Conservation (phyloP, 2,329 filamentous ascomycete genomes). For the Fusarium nurragi region DNA sequence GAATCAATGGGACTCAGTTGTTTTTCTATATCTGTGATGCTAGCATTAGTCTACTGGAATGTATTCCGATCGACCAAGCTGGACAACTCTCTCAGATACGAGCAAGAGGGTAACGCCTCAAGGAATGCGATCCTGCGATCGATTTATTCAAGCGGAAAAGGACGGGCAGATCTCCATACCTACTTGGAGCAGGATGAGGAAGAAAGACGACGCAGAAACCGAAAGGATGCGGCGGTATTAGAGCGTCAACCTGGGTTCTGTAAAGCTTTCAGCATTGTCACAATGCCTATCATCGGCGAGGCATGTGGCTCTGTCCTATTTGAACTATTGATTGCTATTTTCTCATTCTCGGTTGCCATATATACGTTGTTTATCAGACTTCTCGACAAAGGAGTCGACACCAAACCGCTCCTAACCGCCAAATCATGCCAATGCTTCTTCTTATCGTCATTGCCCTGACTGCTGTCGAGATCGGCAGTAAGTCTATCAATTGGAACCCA, state of each 20-base stretch:
- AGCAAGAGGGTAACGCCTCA: background rate
- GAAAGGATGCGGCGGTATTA: background rate
- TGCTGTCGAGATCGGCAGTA: constrained; percentile 24
- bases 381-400: constrained; percentile 1
- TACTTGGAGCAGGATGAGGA: background rate
- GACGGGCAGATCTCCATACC: background rate
- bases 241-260: background rate
- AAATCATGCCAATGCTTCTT: constrained; percentile 32
- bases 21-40: constrained; percentile 6
- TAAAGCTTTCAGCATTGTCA: constrained; percentile 4
- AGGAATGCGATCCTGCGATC: constrained; percentile 1
- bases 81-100: background rate
- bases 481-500: background rate
- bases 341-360: constrained; percentile 3
- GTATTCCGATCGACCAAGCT: constrained; percentile 15
- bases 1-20: background rate
- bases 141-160: background rate
- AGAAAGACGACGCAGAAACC: background rate
- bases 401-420: constrained; percentile 2
- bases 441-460: constrained; percentile 21
- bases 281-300: constrained; percentile 9
- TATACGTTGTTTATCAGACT: constrained; percentile 7
- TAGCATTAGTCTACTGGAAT: constrained; percentile 24
- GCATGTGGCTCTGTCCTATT: constrained; percentile 10
- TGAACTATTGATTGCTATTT: constrained; percentile 9